Evolutionary conservation across 768 basidiomycete genomes (phyloP).

Genomic region (Hirschioporus abietinus): DNA sequence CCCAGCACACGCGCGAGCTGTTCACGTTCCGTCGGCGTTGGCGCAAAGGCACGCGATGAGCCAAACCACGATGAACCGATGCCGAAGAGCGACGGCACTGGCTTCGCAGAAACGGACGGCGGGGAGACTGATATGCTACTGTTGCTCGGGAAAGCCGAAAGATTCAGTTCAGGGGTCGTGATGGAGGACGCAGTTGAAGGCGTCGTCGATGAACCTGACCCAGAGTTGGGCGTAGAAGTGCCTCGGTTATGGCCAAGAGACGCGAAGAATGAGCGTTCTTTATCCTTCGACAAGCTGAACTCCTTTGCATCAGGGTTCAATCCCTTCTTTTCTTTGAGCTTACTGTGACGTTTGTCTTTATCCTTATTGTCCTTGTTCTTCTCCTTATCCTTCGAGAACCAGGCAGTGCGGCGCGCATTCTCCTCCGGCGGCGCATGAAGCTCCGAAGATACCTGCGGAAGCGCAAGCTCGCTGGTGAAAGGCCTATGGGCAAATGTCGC

Average conservation of each 20-base stretch:
- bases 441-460: slow-evolving; percentile 14
- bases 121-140: slow-evolving; percentile 18
- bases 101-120: slow-evolving; percentile 12
- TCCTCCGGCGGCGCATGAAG: slow-evolving; percentile 23
- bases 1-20: slow-evolving; percentile 76
- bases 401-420: slow-evolving; percentile 36
- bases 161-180: slow-evolving; percentile 10
- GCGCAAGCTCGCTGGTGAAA: slow-evolving; percentile 17
- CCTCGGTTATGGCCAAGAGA: slow-evolving; percentile 33
- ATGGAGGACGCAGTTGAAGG: slow-evolving; percentile 18
- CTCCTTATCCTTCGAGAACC: slow-evolving; percentile 40
- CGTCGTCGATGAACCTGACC: slow-evolving; percentile 18
- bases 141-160: slow-evolving; percentile 18
- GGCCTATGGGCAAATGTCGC: slow-evolving; percentile 13
- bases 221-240: slow-evolving; percentile 34
- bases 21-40: slow-evolving; percentile 83
- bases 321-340: slow-evolving; percentile 42
- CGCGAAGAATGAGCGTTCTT: not conserved
- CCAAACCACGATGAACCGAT: slow-evolving; percentile 21
- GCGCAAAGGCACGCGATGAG: slow-evolving; percentile 77
- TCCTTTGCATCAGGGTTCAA: slow-evolving; percentile 86
- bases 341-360: not conserved
- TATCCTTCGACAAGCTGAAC: slow-evolving; percentile 45
- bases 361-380: slow-evolving; percentile 14
- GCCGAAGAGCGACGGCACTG: slow-evolving; percentile 26